These are phyloP conservation scores for Urtica urens DNA, from an alignment of 306 rosid species.

Conservation along the genomic window DNA sequence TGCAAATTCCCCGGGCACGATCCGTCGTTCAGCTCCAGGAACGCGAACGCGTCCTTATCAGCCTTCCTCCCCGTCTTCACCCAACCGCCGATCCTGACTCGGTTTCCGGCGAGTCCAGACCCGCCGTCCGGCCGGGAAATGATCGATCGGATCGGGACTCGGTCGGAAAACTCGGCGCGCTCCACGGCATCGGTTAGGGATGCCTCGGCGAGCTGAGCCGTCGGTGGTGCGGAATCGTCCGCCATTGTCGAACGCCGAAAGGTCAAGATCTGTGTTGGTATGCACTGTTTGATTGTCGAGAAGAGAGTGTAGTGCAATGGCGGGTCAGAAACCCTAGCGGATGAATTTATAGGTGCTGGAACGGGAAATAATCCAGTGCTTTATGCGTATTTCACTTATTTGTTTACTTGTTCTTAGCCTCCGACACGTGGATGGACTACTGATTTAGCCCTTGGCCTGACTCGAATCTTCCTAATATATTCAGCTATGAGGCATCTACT, in stretches of 20 bases:
- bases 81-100: slow-evolving; percentile 75
- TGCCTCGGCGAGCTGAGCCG: slow-evolving; percentile 38
- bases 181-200: slow-evolving; percentile 16
- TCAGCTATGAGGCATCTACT: too few relatives aligned
- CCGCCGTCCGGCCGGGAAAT: slow-evolving; percentile 65
- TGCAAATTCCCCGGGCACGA: slow-evolving; percentile 68
- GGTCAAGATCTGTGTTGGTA: neutral
- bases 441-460: too few relatives aligned
- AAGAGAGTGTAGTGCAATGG: neutral
- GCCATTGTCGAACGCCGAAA: slow-evolving; percentile 42
- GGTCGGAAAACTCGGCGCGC: slow-evolving; percentile 62
- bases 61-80: slow-evolving; percentile 95
- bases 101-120: slow-evolving; percentile 47
- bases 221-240: slow-evolving; percentile 27
- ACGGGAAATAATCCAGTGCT: neutral
- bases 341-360: neutral
- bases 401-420: too few relatives aligned
- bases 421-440: too few relatives aligned
- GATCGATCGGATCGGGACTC: slow-evolving; percentile 58
- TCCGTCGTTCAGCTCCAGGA: slow-evolving; percentile 83
- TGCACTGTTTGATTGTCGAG: neutral
- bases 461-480: too few relatives aligned
- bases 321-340: neutral
- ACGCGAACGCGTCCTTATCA: slow-evolving; percentile 85
- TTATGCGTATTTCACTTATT: too few relatives aligned